Evolutionary conservation across 2,329 filamentous ascomycete species (phyloP), one percentile per base, ranked within the genome.

Genomic region (Penicillium brasilianum): DNA sequence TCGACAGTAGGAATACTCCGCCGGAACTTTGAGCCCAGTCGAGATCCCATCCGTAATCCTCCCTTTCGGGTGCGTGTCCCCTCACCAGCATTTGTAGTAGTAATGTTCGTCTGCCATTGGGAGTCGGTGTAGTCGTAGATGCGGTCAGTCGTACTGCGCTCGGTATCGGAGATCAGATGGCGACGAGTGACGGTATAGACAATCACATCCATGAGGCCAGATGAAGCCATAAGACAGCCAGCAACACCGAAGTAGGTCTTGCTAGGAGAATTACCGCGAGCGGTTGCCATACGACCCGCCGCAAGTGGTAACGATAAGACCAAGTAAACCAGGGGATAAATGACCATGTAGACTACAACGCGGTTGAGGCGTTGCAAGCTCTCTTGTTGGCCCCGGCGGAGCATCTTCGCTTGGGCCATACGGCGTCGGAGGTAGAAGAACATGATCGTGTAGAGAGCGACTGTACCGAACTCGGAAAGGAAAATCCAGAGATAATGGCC

Each of bases 291-390:
- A 28, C 78, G 76, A 10, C 76, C 78, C 5, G 76, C 77, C 1
- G 86, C 87, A 11, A 85, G 80, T 0, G 89, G 89, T 36, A 92
- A 80, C 61, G 88, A 90, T 53, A 86, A 63, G 11, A 88, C 73
- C 2, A 84, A 82, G 71, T 90, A 91, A 9, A 76, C 78, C 11
- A 83, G 57, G 2, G 78, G 78, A 58, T 80, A 80, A 43, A 80
- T 75, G 60, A 80, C 76, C 78, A 80, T 80, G 71, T 79, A 80
- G 5, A 77, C 65, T 49, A 78, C 76, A 25, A 80, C 78, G 25
- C 78, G 76, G 51, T 75, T 76, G 20, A 79, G 64, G 18, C 73
- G 72, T 18, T 71, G 67, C 9, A 78, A 60, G 49, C 71, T 74
- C 32, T 77, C 75, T 55, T 70, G 70, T 58, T 73, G 75, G 22